Base-by-base conservation (phyloP, 192 early-diverging fungal genomes). In the Coemansia sp. region DNA sequence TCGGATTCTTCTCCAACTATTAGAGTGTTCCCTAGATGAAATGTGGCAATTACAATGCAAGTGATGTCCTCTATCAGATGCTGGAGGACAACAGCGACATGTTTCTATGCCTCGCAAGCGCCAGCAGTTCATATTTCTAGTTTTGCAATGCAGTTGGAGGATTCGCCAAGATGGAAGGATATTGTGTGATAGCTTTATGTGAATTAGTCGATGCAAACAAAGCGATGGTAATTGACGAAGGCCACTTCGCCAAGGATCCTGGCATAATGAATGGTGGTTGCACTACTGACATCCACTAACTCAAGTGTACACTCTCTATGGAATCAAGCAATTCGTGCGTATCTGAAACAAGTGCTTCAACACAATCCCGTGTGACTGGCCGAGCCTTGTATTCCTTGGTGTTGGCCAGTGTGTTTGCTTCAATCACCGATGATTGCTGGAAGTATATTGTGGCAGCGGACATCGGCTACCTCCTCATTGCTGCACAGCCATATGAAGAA, bases 251-350 rank as follows among this genome's bases (percentile, higher is more conserved):
- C 18, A 30, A 66, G 53, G 48, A 46, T 35, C 55, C 64, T 11
- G 56, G 59, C 16, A 56, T 43, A 4, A 46, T 66, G 55, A 11
- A 23, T 44, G 65, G 55, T 24, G 21, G 48, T 34, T 0, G 33
- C 1, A 58, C 59, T 26, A n/a, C 55, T 14, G 26, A 59, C 1
- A 43, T 48, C 6, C 59, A 56, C 56, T 59, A 35, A 36, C 43
- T 59, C 24, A 41, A 12, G 8, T 24, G 56, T 15, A 43, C 64
- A 43, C 64, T 2, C 39, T 57, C 12, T 59, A 67, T 58, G 65
- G 65, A 14, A 23, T 46, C 10, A 67, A 67, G 44, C 65, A 67
- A 24, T 55, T 43, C 7, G 56, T 41, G 23, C 43, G 44, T 24
- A 56, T 24, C 6, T 67, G 53, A 43, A 67, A 67, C 44, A 33